phyloP scores from a whole-genome alignment of 768 basidiomycete species.

The Amyloporia xantha region DNA sequence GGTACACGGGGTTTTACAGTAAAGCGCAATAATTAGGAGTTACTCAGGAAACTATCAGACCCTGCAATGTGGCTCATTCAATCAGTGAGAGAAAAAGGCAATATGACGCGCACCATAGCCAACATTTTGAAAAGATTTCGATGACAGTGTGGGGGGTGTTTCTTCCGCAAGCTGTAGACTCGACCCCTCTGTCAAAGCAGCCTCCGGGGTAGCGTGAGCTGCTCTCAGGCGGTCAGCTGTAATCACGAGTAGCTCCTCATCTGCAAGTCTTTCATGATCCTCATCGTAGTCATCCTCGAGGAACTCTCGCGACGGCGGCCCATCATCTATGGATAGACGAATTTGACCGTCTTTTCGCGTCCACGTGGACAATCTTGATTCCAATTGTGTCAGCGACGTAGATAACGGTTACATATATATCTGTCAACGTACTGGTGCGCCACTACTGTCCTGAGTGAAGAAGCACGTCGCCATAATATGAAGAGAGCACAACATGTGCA shows the following conservation, averaged over 20 bases:
- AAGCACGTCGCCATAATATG: slow-evolving; percentile 57
- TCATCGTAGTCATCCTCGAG: slow-evolving; percentile 54
- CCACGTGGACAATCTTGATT: slow-evolving; percentile 50
- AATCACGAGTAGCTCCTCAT: slow-evolving; percentile 19
- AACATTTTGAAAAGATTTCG: too few relatives aligned
- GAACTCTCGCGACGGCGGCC: slow-evolving; percentile 63
- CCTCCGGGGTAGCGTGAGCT: slow-evolving; percentile 1
- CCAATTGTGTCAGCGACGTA: not conserved
- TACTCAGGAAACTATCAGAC: too few relatives aligned
- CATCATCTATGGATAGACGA: slow-evolving; percentile 64
- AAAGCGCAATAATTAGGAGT: too few relatives aligned
- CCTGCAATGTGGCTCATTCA: too few relatives aligned
- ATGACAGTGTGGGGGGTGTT: too few relatives aligned
- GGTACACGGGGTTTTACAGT: too few relatives aligned
- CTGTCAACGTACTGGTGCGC: slow-evolving; percentile 51
- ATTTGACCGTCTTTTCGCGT: slow-evolving; percentile 49
- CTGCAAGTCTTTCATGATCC: slow-evolving; percentile 31
- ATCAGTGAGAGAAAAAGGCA: too few relatives aligned
- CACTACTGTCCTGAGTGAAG: slow-evolving; percentile 48
- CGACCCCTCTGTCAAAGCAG: not conserved
- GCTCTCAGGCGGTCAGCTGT: slow-evolving; percentile 12
- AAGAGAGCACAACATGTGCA: slow-evolving; percentile 53
- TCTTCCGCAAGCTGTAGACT: too few relatives aligned
- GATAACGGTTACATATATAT: not conserved
- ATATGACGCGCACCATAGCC: too few relatives aligned